Conservation (phyloP, 805 yeast genomes). For the Metschnikowia kofuensis region DNA sequence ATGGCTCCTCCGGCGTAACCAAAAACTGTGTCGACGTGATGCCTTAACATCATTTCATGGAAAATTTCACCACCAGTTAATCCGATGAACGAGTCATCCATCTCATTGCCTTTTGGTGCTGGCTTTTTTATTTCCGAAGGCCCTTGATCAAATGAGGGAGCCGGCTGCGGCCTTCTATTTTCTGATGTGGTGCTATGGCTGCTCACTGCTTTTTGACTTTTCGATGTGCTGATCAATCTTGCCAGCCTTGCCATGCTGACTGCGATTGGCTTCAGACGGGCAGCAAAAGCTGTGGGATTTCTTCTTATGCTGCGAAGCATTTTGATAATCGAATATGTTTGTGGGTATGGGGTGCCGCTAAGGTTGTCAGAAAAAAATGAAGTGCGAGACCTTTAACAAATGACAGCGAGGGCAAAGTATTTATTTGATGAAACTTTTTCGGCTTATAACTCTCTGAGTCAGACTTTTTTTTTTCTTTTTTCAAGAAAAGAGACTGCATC, state of each 20-base stretch:
- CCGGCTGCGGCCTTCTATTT: slow-evolving; percentile 40
- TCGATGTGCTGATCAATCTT: slow-evolving; percentile 32
- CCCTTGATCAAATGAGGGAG: slow-evolving; percentile 49
- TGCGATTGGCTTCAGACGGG: slow-evolving; percentile 11
- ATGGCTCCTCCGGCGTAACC: slow-evolving; percentile 99
- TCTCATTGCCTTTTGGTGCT: slow-evolving; percentile 18
- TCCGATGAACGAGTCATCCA: slow-evolving; percentile 90
- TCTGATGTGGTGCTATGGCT: slow-evolving; percentile 17
- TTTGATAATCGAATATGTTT: background rate
- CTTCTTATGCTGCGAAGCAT: slow-evolving; percentile 19
- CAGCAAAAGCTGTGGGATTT: slow-evolving; percentile 11
- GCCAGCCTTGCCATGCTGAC: slow-evolving; percentile 14
- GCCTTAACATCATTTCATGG: slow-evolving; percentile 98
- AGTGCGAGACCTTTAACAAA: background rate
- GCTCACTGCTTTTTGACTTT: slow-evolving; percentile 29
- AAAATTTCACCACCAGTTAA: slow-evolving; percentile 98
- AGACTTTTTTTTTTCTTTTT: slow-evolving; percentile 9
- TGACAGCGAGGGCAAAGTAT: background rate
- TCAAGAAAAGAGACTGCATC: slow-evolving; percentile 4
- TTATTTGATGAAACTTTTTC: background rate
- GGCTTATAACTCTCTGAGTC: slow-evolving; percentile 8
- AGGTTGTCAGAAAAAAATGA: background rate
- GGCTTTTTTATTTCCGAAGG: slow-evolving; percentile 14
- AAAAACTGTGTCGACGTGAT: slow-evolving; percentile 90
- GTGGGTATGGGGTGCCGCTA: no score